Base-by-base conservation (phyloP, 2,329 filamentous ascomycete species). In the Fusarium redolens region DNA sequence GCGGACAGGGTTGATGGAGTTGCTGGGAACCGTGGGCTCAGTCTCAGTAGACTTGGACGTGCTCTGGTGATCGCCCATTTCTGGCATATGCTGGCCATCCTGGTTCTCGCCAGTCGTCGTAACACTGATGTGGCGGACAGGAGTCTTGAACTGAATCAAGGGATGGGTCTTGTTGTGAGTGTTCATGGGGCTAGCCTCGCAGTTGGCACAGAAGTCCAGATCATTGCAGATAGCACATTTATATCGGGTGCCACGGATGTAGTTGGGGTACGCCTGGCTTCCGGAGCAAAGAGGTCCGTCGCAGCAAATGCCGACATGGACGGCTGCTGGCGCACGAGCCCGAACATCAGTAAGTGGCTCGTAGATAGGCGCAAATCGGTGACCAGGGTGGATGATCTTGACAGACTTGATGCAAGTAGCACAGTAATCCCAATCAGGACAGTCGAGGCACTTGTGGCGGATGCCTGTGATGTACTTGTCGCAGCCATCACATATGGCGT, bases 361-460 rank as follows among this genome's bases (percentile, higher is more conserved):
- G 78, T 96, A 97, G 74, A 99, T 89, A 45, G 94, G 90, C 17
- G 93, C 93, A 79, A 99, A 98, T 74, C 95, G 93, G 82, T 99
- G 96, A 62, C 89, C 87, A 22, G 93, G 90, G 81, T 99, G 97
- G 55, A 88, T 90, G 77, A 90, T 87, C 68, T 84, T 82, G 48
- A 93, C 92, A 74, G 87, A 89, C 76, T 87, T 83, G 65, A 94
- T 82, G 83, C 97, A 99, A 13, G 89, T 86, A 30, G 88, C 87
- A 86, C 96, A 99, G 84, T 93, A 98, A 79, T 99, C 96, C 93
- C 94, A 99, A 82, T 99, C 96, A 47, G 97, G 96, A 86, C 96
- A 99, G 81, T 94, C 92, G 73, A 98, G 87, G 82, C 96, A 99
- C 88, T 99, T 99, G 89, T 98, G 92, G 76, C 96, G 96, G 64